These are phyloP conservation scores for Candida pseudofarinosa DNA, from an alignment of 805 yeast species.

Conservation along the genomic window DNA sequence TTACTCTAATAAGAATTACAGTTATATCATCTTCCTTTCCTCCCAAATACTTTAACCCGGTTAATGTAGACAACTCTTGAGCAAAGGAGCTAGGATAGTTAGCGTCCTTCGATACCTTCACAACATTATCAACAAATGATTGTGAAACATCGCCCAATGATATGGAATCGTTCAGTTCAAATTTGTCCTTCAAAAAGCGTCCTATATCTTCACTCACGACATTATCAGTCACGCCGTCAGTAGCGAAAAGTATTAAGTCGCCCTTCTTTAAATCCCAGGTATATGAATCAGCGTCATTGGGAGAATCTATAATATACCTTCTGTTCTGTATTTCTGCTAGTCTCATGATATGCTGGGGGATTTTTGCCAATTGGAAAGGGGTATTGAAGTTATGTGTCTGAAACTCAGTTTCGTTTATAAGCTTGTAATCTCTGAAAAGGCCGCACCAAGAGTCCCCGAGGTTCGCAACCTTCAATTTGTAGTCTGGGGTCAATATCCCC, in stretches of 20 bases:
- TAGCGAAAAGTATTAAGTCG: constrained; percentile 80
- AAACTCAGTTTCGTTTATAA: constrained; percentile 63
- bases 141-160: constrained; percentile 47
- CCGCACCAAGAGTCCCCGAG: constrained; percentile 96
- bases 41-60: constrained; percentile 72
- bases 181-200: constrained; percentile 55
- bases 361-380: constrained; percentile 84
- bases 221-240: constrained; percentile 93
- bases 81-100: constrained; percentile 82
- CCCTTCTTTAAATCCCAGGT: constrained; percentile 60
- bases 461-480: constrained; percentile 66
- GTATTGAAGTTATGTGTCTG: constrained; percentile 90
- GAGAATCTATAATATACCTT: constrained; percentile 66
- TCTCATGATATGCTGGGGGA: constrained; percentile 58
- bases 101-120: constrained; percentile 65
- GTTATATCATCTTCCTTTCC: constrained; percentile 97
- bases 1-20: constrained; percentile 66
- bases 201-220: constrained; percentile 70
- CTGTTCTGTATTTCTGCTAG: constrained; percentile 54
- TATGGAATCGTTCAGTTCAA: constrained; percentile 24
- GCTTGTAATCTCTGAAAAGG: constrained; percentile 61
- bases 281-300: constrained; percentile 64
- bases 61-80: constrained; percentile 61
- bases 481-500: constrained; percentile 59
- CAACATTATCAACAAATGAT: constrained; percentile 62